Evolutionary conservation across 208 protist genomes (phyloP).

Genomic region (Crithidia expoeki): DNA sequence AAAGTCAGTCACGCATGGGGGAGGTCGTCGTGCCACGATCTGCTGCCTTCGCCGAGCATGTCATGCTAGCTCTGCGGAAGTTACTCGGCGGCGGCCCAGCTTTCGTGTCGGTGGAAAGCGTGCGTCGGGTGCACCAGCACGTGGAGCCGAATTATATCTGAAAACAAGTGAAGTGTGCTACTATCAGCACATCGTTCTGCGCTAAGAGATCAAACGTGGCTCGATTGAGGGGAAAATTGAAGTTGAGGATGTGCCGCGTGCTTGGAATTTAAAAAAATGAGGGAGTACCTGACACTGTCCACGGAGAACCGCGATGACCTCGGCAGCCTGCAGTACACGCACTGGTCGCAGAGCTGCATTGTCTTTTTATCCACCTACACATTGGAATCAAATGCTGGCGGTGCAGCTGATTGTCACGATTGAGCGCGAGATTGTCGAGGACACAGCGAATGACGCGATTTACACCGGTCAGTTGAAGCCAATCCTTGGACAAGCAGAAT

Average conservation of each 20-base stretch:
- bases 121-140: conserved; percentile 44
- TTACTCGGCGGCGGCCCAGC: conserved; percentile 48
- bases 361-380: conserved; percentile 91
- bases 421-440: conserved; percentile 47
- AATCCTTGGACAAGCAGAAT: conserved; percentile 53
- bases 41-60: conserved; percentile 56
- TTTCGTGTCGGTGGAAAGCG: conserved; percentile 46
- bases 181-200: conserved; percentile 82
- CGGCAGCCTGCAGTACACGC: conserved; percentile 83
- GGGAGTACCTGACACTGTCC: conserved; percentile 75
- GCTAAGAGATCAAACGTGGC: conserved; percentile 82
- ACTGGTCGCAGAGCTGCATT: conserved; percentile 72
- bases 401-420: conserved; percentile 70
- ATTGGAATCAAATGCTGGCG: conserved; percentile 73
- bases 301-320: conserved; percentile 63
- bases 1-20: conserved; percentile 81
- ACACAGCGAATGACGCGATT: conserved; percentile 43
- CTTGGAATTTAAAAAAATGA: conserved; percentile 87
- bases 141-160: conserved; percentile 75
- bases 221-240: conserved; percentile 74
- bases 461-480: conserved; percentile 46
- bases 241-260: conserved; percentile 65
- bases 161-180: conserved; percentile 89
- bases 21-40: conserved; percentile 68
- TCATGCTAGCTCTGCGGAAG: conserved; percentile 43